Percentiles rank a stretch among this genome's conserved stretches.
Conservation (phyloP, 2,329 filamentous ascomycete species). For the Colletotrichum kahawae region DNA sequence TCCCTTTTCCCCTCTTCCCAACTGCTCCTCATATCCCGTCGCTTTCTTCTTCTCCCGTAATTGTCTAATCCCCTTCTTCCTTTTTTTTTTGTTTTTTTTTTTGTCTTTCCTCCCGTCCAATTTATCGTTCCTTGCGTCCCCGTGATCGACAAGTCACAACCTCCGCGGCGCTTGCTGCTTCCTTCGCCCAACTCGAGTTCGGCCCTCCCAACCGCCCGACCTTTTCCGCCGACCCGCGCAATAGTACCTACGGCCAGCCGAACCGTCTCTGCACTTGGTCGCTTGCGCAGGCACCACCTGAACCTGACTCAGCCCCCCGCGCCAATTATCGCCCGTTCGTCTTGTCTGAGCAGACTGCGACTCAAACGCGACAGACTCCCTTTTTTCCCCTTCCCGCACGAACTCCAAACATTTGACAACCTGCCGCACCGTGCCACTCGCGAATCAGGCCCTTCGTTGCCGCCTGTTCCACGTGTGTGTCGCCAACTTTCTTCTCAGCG, state of each 20-base stretch:
- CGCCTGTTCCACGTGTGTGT: neutral
- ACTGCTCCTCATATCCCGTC: neutral
- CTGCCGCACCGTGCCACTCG: neutral
- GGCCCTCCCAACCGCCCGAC: conserved; percentile 8
- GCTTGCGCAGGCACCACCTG: conserved; percentile 5
- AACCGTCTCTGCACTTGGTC: neutral
- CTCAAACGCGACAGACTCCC: neutral
- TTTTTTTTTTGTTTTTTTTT: neutral
- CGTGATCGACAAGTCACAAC: neutral
- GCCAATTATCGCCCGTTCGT: conserved; percentile 13
- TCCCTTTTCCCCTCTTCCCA: neutral
- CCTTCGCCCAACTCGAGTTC: neutral
- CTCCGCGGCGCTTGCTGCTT: neutral
- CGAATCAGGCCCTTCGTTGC: neutral
- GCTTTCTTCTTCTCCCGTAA: conserved; percentile 31
- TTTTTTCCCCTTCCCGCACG: neutral
- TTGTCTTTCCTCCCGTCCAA: neutral
- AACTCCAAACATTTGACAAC: neutral
- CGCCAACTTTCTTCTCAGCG: neutral
- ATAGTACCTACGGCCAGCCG: neutral
- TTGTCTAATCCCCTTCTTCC: conserved; percentile 26
- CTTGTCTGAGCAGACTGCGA: conserved; percentile 2
- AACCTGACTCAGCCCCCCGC: conserved; percentile 22
- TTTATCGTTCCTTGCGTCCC: neutral
- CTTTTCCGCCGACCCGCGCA: conserved; percentile 14